A percentile compares a stretch with the other conserved stretches of the same genome.
Conservation (phyloP, 495 filamentous ascomycete species). For the Elasticomyces elasticus region DNA sequence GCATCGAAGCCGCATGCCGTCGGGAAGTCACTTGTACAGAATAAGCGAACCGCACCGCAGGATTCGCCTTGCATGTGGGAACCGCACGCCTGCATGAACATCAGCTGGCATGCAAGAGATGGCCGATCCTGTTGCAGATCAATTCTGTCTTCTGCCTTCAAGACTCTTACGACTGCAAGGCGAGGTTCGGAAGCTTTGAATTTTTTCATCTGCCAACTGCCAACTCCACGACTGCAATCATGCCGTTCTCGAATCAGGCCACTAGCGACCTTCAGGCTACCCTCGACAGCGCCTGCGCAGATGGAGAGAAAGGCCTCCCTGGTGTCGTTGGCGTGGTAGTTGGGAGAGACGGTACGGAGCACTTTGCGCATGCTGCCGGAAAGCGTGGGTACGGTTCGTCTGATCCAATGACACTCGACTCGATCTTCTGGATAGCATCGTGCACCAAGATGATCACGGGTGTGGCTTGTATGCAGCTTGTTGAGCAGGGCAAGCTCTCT, state of each 20-base stretch:
- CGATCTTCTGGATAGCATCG: conserved; percentile 42
- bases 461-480: conserved; percentile 51
- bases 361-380: conserved; percentile 40
- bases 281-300: neutral
- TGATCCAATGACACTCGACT: conserved; percentile 42
- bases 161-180: no score
- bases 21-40: neutral
- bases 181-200: no score
- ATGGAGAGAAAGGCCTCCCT: conserved; percentile 29
- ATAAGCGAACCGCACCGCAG: neutral
- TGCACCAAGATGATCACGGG: conserved; percentile 43
- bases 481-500: conserved; percentile 42
- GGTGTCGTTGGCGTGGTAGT: conserved; percentile 39
- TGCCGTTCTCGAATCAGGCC: neutral
- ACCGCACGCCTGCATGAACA: neutral
- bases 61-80: neutral
- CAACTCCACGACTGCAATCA: neutral
- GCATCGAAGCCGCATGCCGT: neutral
- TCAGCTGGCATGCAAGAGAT: no score
- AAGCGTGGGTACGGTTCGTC: conserved; percentile 29
- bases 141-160: no score
- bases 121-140: no score
- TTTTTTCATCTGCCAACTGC: neutral
- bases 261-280: neutral
- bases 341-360: conserved; percentile 36